Conservation (phyloP, 1,139 yeast species). For the Pichia sp. region DNA sequence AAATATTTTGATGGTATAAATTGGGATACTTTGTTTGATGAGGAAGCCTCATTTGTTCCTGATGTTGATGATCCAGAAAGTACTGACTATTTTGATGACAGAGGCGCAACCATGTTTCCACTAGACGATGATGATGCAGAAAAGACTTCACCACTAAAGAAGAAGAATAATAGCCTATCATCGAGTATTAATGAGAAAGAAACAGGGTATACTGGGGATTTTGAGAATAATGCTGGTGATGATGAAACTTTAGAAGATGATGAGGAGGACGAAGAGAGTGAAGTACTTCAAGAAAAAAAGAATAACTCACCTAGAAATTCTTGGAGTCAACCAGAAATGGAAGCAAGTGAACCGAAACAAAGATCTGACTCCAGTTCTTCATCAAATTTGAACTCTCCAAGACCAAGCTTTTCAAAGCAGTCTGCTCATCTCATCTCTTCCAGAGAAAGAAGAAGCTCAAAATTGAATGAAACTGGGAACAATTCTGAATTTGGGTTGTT, state of each 20-base stretch:
- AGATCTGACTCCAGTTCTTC: conserved; percentile 25
- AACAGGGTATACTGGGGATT: conserved; percentile 12
- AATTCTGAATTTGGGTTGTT: conserved; percentile 85
- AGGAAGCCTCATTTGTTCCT: conserved; percentile 83
- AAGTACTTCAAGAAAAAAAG: background rate
- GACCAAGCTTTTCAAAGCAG: conserved; percentile 19
- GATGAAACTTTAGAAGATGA: conserved; percentile 17
- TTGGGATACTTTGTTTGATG: conserved; percentile 71
- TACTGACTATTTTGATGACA: conserved; percentile 82
- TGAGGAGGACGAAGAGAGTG: conserved; percentile 11
- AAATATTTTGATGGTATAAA: conserved; percentile 64
- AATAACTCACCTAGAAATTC: background rate
- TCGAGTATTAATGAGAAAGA: conserved; percentile 12
- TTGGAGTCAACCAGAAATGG: background rate
- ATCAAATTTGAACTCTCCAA: conserved; percentile 24
- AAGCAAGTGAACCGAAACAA: background rate
- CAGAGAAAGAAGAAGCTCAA: conserved; percentile 42
- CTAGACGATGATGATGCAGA: conserved; percentile 39
- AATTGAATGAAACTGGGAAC: conserved; percentile 58
- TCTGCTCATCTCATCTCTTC: conserved; percentile 14
- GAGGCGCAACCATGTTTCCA: conserved; percentile 80
- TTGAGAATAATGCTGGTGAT: conserved; percentile 14
- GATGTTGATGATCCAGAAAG: conserved; percentile 71
- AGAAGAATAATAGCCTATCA: conserved; percentile 13
- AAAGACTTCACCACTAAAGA: background rate